phyloP scores from a whole-genome alignment of 1,284 basidiomycete genomes.

The Peniophora sp. region DNA sequence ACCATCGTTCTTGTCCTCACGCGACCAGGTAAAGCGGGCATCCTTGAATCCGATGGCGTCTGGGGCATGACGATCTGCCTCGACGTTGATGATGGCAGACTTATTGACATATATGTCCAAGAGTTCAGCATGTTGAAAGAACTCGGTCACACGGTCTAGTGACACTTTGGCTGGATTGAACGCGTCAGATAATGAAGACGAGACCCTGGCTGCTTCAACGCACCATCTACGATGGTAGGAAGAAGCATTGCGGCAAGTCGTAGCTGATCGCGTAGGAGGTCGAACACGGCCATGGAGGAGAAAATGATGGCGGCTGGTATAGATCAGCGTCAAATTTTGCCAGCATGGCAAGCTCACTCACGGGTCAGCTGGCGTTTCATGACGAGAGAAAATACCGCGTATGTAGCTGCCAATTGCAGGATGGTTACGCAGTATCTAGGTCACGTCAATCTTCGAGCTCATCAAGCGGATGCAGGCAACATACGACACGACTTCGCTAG shows the following conservation, averaged over 20 bases:
- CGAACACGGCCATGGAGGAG: conserved; percentile 30
- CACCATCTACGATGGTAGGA: conserved; percentile 23
- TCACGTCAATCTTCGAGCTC: conserved; percentile 3
- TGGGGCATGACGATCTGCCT: conserved; percentile 34
- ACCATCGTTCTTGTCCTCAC: conserved; percentile 14
- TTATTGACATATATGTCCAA: conserved; percentile 33
- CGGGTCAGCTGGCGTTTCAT: conserved; percentile 24
- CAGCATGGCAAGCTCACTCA: conserved; percentile 6
- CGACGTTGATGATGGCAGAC: conserved; percentile 2
- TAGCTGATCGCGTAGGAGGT: conserved; percentile 25
- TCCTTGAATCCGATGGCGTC: conserved; percentile 30
- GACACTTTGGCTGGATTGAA: conserved; percentile 32
- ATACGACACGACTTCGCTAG: conserved; percentile 31
- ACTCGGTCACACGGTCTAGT: conserved; percentile 37
- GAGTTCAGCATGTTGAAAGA: conserved; percentile 41
- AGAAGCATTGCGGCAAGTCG: conserved; percentile 22
- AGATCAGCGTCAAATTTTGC: conserved; percentile 14
- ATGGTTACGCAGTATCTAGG: conserved; percentile 53
- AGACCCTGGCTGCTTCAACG: conserved; percentile 22
- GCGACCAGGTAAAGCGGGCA: conserved; percentile 34
- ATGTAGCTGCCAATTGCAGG: conserved; percentile 57
- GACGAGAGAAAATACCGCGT: conserved; percentile 41
- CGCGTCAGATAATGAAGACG: conserved; percentile 21
- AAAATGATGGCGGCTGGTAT: conserved; percentile 28
- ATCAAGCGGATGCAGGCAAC: conserved; percentile 15